Evolutionary conservation across 305 asterid genomes (phyloP).

Genomic region (Stenogyne calaminthoides): DNA sequence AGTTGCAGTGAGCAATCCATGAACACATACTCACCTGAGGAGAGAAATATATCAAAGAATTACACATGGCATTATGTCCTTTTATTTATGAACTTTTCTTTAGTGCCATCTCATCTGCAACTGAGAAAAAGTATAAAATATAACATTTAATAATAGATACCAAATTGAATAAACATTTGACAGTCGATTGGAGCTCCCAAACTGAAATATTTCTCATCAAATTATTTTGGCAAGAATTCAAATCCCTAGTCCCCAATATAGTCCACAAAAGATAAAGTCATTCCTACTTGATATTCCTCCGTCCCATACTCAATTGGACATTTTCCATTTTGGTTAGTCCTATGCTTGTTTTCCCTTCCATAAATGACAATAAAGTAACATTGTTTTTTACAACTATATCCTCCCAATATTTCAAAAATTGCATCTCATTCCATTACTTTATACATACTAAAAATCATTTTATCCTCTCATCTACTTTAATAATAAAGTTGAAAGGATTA

Average conservation of each 20-base stretch:
- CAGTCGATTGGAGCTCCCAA: constrained; percentile 1
- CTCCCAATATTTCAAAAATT: too few species aligned
- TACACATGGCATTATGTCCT: background rate
- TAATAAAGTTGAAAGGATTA: too few species aligned
- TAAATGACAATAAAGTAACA: too few species aligned
- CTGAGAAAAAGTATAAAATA: background rate
- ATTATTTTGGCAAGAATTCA: background rate
- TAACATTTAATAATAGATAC: background rate
- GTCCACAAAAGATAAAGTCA: background rate
- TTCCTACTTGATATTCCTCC: background rate
- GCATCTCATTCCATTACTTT: too few species aligned
- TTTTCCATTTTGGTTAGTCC: too few species aligned
- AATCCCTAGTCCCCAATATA: background rate
- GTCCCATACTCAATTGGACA: too few species aligned
- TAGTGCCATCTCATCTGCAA: constrained; percentile 6
- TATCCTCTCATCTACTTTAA: too few species aligned
- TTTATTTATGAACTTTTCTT: background rate
- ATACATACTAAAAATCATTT: too few species aligned
- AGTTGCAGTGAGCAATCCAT: constrained; percentile 64
- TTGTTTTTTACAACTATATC: too few species aligned
- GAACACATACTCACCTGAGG: constrained; percentile 69
- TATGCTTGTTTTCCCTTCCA: too few species aligned
- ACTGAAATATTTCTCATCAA: background rate
- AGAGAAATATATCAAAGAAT: constrained; percentile 19
- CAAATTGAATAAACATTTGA: background rate